Base-by-base conservation (phyloP, 208 protist genomes). In the Perkinsela sp. region DNA sequence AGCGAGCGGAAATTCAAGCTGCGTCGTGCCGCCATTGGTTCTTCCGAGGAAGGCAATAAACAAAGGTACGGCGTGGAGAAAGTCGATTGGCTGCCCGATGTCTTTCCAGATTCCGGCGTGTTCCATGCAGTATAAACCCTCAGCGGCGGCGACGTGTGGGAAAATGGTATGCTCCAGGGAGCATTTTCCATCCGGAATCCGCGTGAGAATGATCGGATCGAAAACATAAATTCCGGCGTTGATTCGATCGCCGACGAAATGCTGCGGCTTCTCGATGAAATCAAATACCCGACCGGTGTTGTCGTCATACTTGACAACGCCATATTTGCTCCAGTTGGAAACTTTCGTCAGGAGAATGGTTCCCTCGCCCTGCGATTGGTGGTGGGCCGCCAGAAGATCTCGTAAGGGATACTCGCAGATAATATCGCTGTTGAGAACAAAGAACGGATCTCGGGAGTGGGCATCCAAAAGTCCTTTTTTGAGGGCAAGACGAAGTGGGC, bases 31-130 rank as follows among this genome's bases (percentile, higher is more conserved):
- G 6, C 13, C 40, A 57, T 22, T 57, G 6, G 73, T 74, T 57
- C 76, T 76, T 31, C 71, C 66, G n/a, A 91, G 74, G 16, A 75
- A 79, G 30, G 76, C 70, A 48, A 97, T 82, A 72, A 86, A 94
- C 69, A 94, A 85, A 31, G 66, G 67, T 68, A 89, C 85, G 22
- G 92, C 93, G 2, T 70, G 66, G 68, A 96, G 84, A 76, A 83
- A 97, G 74, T 96, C 93, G 30, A 80, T 79, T 1, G 94, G 94
- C 78, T 97, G 85, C 66, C 94, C 95, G 68, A 98, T 84, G 71
- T 97, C 94, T 90, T 96, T 97, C 94, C 94, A 98, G 77, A 96
- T 96, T 32, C 93, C 89, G 31, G 88, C 77, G 13, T 97, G 81
- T 69, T 89, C 85, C 79, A 95, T 95, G 57, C 81, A 83, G 77